Evolutionary conservation across 352 stramenopile species (phyloP), one percentile per base, ranked within the genome.

Genomic region (Elongisporangium anandrum): DNA sequence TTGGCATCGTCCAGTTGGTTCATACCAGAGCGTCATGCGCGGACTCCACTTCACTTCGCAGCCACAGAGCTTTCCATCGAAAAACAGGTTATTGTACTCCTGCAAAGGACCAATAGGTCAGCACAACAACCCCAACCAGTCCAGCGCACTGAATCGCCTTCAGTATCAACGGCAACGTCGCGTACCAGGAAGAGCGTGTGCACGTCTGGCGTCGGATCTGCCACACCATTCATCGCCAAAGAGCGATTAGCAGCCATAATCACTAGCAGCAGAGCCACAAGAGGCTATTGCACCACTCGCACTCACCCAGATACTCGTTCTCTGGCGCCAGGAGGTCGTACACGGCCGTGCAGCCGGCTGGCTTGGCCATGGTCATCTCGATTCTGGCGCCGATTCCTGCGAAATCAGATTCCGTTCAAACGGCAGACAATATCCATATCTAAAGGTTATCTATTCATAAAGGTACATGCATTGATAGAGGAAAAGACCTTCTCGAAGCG

Each of bases 31-130:
- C 47, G 88, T 97, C 88, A 97, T 97, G 58, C 85, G 82, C 56
- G 78, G 88, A 68, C 85, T 95, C 88, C 88, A 97, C 56, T 92
- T 95, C 59, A 97, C 75, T 56, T 93, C 83, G 61, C 87, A 94
- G 20, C 81, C 82, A 17, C 69, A 68, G 26, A 96, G 72, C 59
- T 76, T 81, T 5, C 73, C 77, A 50, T 93, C 76, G 34, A 96
- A 96, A 69, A 95, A 96, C 63, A 93, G 57, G 24, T 15, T 52
- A 54, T 96, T 88, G 69, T 90, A 96, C 63, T 94, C 79, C 87
- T 95, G 60, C 34, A 62, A 61, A 16, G 24, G 4, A 34, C 24
- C 24, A 34, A 7, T 7, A 34, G 1, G 16, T 54, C 20, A 26
- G 10, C 19, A 41, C 16, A 19, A 19, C 56, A 7, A 20, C 15